Evolutionary conservation across 2,329 filamentous ascomycete genomes (phyloP).

Genomic region (Volutella citrinella): DNA sequence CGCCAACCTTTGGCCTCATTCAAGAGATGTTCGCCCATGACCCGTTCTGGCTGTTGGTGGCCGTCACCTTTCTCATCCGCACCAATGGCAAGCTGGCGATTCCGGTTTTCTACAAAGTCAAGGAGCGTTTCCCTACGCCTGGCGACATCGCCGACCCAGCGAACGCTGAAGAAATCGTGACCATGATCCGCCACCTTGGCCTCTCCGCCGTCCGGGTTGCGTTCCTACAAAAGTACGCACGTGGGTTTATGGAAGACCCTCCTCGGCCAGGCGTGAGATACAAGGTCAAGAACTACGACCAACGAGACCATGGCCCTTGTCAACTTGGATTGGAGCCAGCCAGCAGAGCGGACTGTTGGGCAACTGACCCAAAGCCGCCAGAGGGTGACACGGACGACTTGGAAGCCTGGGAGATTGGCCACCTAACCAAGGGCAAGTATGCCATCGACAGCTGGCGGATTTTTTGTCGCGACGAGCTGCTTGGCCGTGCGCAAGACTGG

Average conservation of each 20-base stretch:
- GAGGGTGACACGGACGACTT: constrained; percentile 15
- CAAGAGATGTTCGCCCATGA: constrained; percentile 75
- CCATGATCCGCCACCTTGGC: constrained; percentile 67
- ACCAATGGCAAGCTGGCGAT: constrained; percentile 73
- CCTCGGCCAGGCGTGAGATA: constrained; percentile 58
- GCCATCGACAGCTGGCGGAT: constrained; percentile 90
- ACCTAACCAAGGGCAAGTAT: constrained; percentile 79
- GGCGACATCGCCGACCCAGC: constrained; percentile 54
- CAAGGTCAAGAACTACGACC: constrained; percentile 47
- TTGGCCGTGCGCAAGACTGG: constrained; percentile 64
- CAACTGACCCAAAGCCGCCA: not conserved
- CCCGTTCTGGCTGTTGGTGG: constrained; percentile 78
- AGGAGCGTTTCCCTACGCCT: constrained; percentile 65
- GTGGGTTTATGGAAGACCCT: constrained; percentile 62
- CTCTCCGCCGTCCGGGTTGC: constrained; percentile 65
- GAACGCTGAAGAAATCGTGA: constrained; percentile 49
- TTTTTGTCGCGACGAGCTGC: constrained; percentile 78
- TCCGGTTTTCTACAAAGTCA: constrained; percentile 69
- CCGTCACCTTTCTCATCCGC: constrained; percentile 80
- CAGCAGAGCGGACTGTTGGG: too few species aligned
- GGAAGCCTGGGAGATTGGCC: constrained; percentile 77
- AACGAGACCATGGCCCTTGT: too few species aligned
- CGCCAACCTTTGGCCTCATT: constrained; percentile 69
- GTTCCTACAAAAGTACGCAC: constrained; percentile 68
- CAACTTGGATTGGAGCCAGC: too few species aligned